phyloP scores from a whole-genome alignment of 2,329 filamentous ascomycete species.

The Epichloe sp. region DNA sequence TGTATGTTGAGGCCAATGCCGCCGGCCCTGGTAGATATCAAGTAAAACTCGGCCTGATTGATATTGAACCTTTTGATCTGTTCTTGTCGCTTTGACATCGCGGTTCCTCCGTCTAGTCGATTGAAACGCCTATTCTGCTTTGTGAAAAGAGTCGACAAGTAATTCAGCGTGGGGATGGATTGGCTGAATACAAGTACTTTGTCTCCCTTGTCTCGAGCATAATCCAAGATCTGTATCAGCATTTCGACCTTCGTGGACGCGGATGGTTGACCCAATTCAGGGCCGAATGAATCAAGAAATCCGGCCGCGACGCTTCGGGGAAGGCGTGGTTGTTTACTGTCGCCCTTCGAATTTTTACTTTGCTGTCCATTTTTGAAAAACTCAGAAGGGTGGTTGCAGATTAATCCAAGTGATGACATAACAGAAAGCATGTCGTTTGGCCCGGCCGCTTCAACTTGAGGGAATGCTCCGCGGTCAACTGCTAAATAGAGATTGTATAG shows the following conservation, averaged over 20 bases:
- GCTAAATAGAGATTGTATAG: slow-evolving; percentile 44
- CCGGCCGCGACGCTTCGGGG: slow-evolving; percentile 15
- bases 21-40: slow-evolving; percentile 76
- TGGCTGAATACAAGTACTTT: slow-evolving; percentile 75
- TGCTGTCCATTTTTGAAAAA: slow-evolving; percentile 20
- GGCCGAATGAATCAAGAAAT: slow-evolving; percentile 24
- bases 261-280: slow-evolving; percentile 28
- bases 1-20: slow-evolving; percentile 74
- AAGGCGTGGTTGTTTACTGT: slow-evolving; percentile 9
- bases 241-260: slow-evolving; percentile 58
- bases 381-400: slow-evolving; percentile 41
- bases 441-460: not conserved
- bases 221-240: slow-evolving; percentile 55
- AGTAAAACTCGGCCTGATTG: slow-evolving; percentile 43
- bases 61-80: slow-evolving; percentile 58
- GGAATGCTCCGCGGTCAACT: slow-evolving; percentile 4
- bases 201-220: slow-evolving; percentile 48
- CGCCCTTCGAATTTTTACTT: slow-evolving; percentile 1
- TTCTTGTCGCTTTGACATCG: slow-evolving; percentile 42
- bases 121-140: slow-evolving; percentile 32
- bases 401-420: slow-evolving; percentile 27
- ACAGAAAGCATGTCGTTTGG: slow-evolving; percentile 20
- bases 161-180: slow-evolving; percentile 55
- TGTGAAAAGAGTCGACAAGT: slow-evolving; percentile 45
- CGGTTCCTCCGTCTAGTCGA: slow-evolving; percentile 57